These are phyloP conservation scores for Daedaleopsis sinensis DNA, from an alignment of 768 basidiomycete genomes.

Conservation along the genomic window DNA sequence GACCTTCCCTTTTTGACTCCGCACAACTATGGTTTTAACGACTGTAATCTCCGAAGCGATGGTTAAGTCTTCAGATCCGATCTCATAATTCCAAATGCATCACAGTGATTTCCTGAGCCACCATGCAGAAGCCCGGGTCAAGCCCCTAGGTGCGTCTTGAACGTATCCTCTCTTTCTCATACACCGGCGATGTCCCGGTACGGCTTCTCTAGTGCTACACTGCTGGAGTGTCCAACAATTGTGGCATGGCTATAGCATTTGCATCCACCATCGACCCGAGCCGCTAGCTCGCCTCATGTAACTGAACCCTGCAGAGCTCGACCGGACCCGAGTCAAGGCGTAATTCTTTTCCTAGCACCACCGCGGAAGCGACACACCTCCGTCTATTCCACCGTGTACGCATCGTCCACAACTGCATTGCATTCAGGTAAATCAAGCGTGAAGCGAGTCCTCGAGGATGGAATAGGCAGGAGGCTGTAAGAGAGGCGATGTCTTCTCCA, in stretches of 20 bases:
- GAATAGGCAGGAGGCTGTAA: slow-evolving; percentile 12
- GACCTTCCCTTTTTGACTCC: too few relatives aligned
- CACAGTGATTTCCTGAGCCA: too few relatives aligned
- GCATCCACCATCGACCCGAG: neutral
- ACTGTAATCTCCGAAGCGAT: neutral
- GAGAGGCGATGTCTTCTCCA: slow-evolving; percentile 18
- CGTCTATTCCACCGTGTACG: slow-evolving; percentile 4
- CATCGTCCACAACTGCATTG: slow-evolving; percentile 5
- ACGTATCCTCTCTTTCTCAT: too few relatives aligned
- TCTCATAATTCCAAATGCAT: too few relatives aligned
- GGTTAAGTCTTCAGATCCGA: neutral
- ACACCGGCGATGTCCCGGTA: neutral
- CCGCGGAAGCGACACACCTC: slow-evolving; percentile 14
- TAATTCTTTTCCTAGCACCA: neutral
- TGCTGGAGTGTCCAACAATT: neutral
- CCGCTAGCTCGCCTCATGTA: slow-evolving; percentile 14
- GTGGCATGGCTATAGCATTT: neutral
- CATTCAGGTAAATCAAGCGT: slow-evolving; percentile 4
- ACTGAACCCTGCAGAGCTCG: neutral
- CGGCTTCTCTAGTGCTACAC: neutral
- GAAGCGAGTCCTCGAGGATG: slow-evolving; percentile 7
- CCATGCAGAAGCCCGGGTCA: too few relatives aligned
- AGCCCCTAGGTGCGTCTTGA: too few relatives aligned
- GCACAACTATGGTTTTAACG: neutral
- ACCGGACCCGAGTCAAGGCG: slow-evolving; percentile 1